A percentile compares a stretch with the other conserved stretches of the same genome.
Conservation (phyloP, 2,329 filamentous ascomycete species). For the Aspergillus puulaauensis region DNA sequence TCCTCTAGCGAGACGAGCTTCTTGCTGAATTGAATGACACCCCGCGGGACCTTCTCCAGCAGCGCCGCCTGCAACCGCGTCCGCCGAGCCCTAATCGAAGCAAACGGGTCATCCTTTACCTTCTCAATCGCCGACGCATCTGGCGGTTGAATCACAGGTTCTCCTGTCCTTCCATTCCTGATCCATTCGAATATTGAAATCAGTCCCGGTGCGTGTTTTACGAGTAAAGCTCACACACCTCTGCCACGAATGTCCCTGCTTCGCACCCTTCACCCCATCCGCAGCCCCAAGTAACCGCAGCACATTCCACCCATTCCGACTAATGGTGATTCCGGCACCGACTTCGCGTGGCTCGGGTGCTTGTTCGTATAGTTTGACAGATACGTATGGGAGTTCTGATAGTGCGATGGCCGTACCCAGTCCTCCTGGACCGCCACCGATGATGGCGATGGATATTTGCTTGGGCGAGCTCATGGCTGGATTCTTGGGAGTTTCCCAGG, state of each 20-base stretch:
- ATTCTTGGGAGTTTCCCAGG: too few relatives aligned
- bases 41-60: background rate
- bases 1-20: background rate
- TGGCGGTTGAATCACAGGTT: background rate
- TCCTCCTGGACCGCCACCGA: constrained; percentile 6
- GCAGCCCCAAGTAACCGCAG: background rate
- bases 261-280: constrained; percentile 1
- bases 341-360: constrained; percentile 1
- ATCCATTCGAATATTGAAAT: background rate
- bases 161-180: background rate
- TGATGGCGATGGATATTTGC: background rate
- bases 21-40: background rate
- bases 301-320: constrained; percentile 5
- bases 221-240: background rate
- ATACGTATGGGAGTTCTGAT: background rate
- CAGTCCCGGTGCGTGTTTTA: too few relatives aligned
- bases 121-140: too few relatives aligned
- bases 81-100: constrained; percentile 1
- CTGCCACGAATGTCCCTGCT: background rate
- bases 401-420: background rate
- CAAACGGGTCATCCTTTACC: background rate
- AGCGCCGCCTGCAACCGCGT: constrained; percentile 8
- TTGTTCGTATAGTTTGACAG: constrained; percentile 1
- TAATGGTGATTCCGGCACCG: constrained; percentile 5
- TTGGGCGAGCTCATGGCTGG: background rate